phyloP scores from a whole-genome alignment of 495 filamentous ascomycete genomes.

The Aspergillus ostianus region DNA sequence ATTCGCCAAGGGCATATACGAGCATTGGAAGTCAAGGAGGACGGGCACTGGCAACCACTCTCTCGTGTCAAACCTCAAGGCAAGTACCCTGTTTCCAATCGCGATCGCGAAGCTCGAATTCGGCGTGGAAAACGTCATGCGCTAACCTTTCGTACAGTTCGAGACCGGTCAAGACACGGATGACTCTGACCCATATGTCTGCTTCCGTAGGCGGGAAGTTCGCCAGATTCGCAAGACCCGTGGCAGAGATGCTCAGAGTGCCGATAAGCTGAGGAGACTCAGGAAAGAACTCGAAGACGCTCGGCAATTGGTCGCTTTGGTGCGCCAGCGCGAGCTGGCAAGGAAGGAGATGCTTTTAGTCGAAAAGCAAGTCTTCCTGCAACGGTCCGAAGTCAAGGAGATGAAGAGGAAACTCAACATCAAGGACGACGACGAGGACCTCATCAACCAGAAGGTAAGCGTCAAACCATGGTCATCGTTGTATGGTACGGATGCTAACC shows the following conservation, averaged over 20 bases:
- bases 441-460: constrained; percentile 88
- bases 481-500: constrained; percentile 37
- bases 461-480: not conserved
- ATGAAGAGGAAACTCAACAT: constrained; percentile 84
- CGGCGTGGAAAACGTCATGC: not conserved
- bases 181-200: constrained; percentile 95
- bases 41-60: constrained; percentile 61
- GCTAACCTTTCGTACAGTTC: constrained; percentile 54
- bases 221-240: constrained; percentile 93
- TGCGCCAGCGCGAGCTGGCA: constrained; percentile 73
- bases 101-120: no score
- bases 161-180: constrained; percentile 91
- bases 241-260: constrained; percentile 87
- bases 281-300: constrained; percentile 90
- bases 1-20: constrained; percentile 85
- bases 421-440: constrained; percentile 90
- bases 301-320: constrained; percentile 71
- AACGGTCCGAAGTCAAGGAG: constrained; percentile 76
- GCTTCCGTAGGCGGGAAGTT: constrained; percentile 93
- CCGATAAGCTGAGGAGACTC: constrained; percentile 88
- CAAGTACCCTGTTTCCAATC: constrained; percentile 24
- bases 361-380: constrained; percentile 75
- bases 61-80: constrained; percentile 74
- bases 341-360: constrained; percentile 72
- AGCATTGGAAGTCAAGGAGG: constrained; percentile 81